These are phyloP conservation scores for Alternaria alternata DNA, from an alignment of 2,329 filamentous ascomycete species.

Conservation along the genomic window DNA sequence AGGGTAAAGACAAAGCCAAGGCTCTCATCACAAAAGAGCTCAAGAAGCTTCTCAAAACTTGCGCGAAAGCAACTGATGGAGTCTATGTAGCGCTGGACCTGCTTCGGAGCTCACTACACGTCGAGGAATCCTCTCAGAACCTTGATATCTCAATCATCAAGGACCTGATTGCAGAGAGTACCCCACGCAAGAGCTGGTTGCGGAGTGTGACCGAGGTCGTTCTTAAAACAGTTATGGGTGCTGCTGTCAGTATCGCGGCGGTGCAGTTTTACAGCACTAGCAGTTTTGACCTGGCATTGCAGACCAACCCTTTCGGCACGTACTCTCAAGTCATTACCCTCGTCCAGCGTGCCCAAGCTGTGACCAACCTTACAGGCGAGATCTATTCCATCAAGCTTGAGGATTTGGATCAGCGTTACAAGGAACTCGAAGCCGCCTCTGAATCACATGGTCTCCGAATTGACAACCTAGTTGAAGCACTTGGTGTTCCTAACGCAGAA, in stretches of 20 bases:
- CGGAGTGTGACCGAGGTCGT: not conserved
- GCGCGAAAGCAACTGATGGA: conserved; percentile 18
- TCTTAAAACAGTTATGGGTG: not conserved
- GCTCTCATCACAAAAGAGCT: conserved; percentile 20
- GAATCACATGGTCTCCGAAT: conserved; percentile 24
- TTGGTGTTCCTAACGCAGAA: conserved; percentile 32
- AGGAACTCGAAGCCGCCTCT: conserved; percentile 9
- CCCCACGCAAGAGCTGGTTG: conserved; percentile 1
- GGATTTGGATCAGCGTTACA: conserved; percentile 14
- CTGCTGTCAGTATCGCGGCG: not conserved
- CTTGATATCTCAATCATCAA: conserved; percentile 1
- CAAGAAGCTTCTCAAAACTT: conserved; percentile 24
- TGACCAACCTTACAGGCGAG: conserved; percentile 20
- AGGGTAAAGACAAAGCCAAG: conserved; percentile 11
- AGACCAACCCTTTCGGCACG: not conserved
- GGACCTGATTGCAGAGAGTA: conserved; percentile 2
- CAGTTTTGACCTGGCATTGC: conserved; percentile 1
- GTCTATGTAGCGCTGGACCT: conserved; percentile 27
- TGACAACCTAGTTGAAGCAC: conserved; percentile 34
- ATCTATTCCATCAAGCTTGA: conserved; percentile 18
- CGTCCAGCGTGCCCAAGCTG: conserved; percentile 15
- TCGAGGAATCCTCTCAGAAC: not conserved
- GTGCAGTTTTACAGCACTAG: not conserved
- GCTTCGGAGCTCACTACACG: conserved; percentile 10
- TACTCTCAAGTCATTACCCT: conserved; percentile 15